These are phyloP conservation scores for Chrysanthemum makinoi DNA, from an alignment of 129 eudicot genomes.

Conservation along the genomic window DNA sequence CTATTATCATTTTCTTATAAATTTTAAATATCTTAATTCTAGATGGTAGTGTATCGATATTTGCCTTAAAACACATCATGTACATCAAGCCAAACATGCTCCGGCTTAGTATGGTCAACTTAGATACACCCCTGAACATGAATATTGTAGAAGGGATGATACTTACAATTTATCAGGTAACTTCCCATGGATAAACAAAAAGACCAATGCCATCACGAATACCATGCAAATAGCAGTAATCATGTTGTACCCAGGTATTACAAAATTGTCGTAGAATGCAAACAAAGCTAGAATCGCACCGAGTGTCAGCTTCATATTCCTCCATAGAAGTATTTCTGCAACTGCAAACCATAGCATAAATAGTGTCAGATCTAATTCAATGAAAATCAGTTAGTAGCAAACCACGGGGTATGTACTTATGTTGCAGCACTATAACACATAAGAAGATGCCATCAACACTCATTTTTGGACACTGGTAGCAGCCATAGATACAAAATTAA, in stretches of 20 bases:
- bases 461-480: no score
- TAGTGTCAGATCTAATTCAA: neutral
- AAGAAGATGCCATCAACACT: no score
- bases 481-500: no score
- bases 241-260: conserved; percentile 62
- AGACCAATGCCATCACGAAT: conserved; percentile 39
- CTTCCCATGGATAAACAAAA: conserved; percentile 66
- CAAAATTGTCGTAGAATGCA: conserved; percentile 62
- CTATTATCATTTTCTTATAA: neutral
- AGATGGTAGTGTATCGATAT: neutral
- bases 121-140: no score
- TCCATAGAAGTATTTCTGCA: conserved; percentile 89
- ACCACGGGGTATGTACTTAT: neutral
- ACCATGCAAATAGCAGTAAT: conserved; percentile 62
- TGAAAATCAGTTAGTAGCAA: conserved; percentile 4
- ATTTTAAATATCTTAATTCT: neutral
- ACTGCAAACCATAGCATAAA: conserved; percentile 43
- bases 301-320: conserved; percentile 62
- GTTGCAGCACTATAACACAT: neutral
- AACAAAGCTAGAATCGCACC: conserved; percentile 40
- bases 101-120: neutral
- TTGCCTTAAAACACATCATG: neutral
- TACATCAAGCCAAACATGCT: neutral
- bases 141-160: neutral
- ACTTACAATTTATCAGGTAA: conserved; percentile 62